Percentiles rank a stretch among this genome's conserved stretches.
phyloP scores from a whole-genome alignment of 2,329 filamentous ascomycete species.

The Paraconiothyrium brasiliense region DNA sequence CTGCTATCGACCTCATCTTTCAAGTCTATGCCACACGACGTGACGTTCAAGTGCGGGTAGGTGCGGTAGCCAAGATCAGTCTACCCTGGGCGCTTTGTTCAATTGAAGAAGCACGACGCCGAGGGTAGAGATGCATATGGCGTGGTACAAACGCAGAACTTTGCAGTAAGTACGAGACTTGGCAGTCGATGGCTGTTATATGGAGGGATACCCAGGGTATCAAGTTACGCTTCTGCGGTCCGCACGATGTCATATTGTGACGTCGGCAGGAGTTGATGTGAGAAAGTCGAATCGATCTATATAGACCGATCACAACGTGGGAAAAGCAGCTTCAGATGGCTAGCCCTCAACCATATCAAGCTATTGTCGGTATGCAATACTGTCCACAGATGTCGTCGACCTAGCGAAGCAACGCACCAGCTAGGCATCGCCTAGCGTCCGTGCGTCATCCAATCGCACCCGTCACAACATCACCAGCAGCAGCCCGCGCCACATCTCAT shows the following conservation, averaged over 20 bases:
- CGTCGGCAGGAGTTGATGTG: not conserved
- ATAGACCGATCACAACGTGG: not conserved
- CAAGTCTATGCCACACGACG: too few species aligned
- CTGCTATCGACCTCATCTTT: too few species aligned
- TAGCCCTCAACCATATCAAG: not conserved
- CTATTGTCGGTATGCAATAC: too few species aligned
- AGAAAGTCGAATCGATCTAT: too few species aligned
- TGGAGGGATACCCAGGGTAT: not conserved
- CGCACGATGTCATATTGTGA: not conserved
- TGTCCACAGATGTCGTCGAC: not conserved
- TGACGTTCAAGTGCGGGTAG: too few species aligned
- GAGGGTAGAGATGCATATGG: too few species aligned
- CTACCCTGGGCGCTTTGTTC: too few species aligned
- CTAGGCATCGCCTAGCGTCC: not conserved
- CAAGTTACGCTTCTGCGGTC: not conserved
- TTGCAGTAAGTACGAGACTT: too few species aligned
- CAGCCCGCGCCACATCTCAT: not conserved
- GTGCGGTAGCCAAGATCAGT: not conserved
- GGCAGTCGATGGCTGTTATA: too few species aligned
- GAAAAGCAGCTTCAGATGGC: not conserved
- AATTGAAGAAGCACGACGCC: too few species aligned
- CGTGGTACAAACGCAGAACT: too few species aligned
- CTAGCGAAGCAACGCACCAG: not conserved
- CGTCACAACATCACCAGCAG: not conserved
- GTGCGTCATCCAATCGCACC: slow-evolving; percentile 1